Conservation (phyloP, 1,139 yeast genomes). For the Nakaseomyces bracarensis region DNA sequence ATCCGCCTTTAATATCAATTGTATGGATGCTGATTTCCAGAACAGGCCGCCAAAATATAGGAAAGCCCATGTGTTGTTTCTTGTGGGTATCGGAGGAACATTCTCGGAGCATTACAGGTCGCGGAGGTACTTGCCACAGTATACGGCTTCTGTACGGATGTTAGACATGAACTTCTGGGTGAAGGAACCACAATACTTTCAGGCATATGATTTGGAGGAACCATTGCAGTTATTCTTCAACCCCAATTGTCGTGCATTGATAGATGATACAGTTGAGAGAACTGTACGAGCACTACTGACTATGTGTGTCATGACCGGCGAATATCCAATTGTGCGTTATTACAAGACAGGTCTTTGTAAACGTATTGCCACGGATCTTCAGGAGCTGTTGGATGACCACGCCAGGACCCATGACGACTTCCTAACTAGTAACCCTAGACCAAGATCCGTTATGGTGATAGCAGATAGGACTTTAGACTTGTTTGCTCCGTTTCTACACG, state of each 20-base stretch:
- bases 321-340: constrained; percentile 78
- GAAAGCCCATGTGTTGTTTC: constrained; percentile 48
- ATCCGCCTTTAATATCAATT: constrained; percentile 43
- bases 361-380: constrained; percentile 67
- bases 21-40: constrained; percentile 52
- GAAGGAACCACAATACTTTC: constrained; percentile 41
- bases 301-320: constrained; percentile 72
- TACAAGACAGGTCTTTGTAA: constrained; percentile 58
- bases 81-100: constrained; percentile 41
- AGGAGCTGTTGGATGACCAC: constrained; percentile 62
- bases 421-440: constrained; percentile 45
- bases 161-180: constrained; percentile 40
- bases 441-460: constrained; percentile 66
- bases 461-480: constrained; percentile 80
- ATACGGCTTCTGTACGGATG: constrained; percentile 31
- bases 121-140: constrained; percentile 29
- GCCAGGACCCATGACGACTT: constrained; percentile 61
- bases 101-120: constrained; percentile 27
- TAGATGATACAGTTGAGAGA: constrained; percentile 47
- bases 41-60: constrained; percentile 47
- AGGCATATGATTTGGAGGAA: constrained; percentile 35
- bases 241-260: constrained; percentile 52
- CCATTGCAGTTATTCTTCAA: constrained; percentile 73
- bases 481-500: constrained; percentile 79
- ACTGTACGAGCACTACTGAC: constrained; percentile 58